Evolutionary conservation across 352 stramenopile genomes (phyloP), one percentile per base, ranked within the genome.

Genomic region (Pythium scleroteichum): DNA sequence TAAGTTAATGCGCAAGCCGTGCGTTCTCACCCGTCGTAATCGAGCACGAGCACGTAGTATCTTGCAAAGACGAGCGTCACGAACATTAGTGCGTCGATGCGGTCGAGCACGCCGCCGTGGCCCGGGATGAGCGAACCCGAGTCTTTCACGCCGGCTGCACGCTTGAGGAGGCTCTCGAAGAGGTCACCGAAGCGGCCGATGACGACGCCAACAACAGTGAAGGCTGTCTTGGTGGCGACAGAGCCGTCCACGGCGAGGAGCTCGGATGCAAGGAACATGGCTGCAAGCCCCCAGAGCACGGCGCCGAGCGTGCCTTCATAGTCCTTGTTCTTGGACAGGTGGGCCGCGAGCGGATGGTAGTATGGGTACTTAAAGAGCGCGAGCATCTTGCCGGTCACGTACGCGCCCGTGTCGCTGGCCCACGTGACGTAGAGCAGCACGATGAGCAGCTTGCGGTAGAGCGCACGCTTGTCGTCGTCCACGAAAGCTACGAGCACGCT

Each of bases 81-180:
- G 56, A 98, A 98, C 62, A 98, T 96, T 45, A 98, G 96, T 19
- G 90, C 96, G 62, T 99, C 95, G 20, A 98, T 92, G 20, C 94
- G 85, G 63, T 99, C 95, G 35, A 98, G 73, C 2, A 98, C 85
- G 12, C 95, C 96, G 19, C 96, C 96, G 66, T 98, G 95, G 54
- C 97, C 96, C 7, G 96, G 96, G 61, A 98, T 96, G 3, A 99
- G 70, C 55, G 87, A 82, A 16, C 94, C 94, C 42, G 96, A 98
- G 68, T 98, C 94, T 62, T 98, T 98, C 24, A 99, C 76, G 17
- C 86, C 85, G 16, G 94, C 92, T 68, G 97, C 92, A 29, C 95
- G 82, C 73, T 99, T 98, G 19, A 98, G 69, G 75, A 99, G 95
- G n/a, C 84, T 97, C 52, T 96, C 93, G 20, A 97, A 98, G 19